A percentile compares a stretch with the other conserved stretches of the same genome.
Evolutionary conservation across 345 rosid species (phyloP).

Genomic region (Populus ilicifolia): DNA sequence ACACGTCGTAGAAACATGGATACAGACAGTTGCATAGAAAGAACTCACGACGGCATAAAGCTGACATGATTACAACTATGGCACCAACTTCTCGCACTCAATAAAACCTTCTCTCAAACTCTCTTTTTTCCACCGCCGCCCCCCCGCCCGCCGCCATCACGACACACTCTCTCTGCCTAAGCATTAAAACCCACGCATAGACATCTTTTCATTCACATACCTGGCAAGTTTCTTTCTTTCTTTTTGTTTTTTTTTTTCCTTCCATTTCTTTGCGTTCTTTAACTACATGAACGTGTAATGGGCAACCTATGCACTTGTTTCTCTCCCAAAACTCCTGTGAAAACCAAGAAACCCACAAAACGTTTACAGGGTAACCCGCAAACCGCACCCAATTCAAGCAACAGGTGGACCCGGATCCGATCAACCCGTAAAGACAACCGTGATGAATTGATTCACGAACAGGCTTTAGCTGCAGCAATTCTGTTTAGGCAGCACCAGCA

Average conservation of each 20-base stretch:
- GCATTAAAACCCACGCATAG: no score
- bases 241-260: neutral
- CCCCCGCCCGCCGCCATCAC: neutral
- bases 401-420: slow-evolving; percentile 46
- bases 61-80: neutral
- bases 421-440: slow-evolving; percentile 54
- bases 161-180: neutral
- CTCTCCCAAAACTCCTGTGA: slow-evolving; percentile 13
- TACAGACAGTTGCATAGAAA: neutral
- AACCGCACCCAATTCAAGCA: slow-evolving; percentile 12
- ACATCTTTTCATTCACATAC: neutral
- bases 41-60: neutral
- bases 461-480: slow-evolving; percentile 76
- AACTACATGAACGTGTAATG: slow-evolving; percentile 16
- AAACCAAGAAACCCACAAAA: slow-evolving; percentile 12
- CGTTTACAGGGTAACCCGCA: slow-evolving; percentile 20
- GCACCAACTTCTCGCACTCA: neutral
- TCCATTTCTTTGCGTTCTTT: neutral
- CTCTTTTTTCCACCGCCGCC: neutral
- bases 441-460: slow-evolving; percentile 61
- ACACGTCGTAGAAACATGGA: neutral
- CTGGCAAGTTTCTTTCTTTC: neutral
- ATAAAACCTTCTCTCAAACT: neutral
- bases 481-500: slow-evolving; percentile 62
- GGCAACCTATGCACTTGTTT: slow-evolving; percentile 34